Evolutionary conservation across 495 filamentous ascomycete genomes (phyloP), one percentile per base, ranked within the genome.

Genomic region (Venustampulla echinocandica): DNA sequence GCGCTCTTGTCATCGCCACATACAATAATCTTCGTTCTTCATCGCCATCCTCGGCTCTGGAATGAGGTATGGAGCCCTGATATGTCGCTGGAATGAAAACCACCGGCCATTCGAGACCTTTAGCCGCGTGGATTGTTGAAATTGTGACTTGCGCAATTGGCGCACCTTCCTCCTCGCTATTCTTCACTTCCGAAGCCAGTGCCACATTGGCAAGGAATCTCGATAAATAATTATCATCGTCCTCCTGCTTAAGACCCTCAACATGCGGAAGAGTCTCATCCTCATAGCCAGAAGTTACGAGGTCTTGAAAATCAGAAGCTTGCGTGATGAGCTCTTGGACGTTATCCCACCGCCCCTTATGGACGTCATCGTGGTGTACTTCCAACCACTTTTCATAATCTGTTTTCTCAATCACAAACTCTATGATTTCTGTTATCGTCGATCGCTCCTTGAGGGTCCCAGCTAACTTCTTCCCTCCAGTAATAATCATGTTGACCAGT

Each of bases 1-100:
- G 82, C 1, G 93, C 92, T 65, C 92, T 72, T 3, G 93, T 99
- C 93, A 99, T 99, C 6, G 90, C 93, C 4, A 99, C 93, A 61
- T 97, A 99, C 0, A 99, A 71, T 41, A 99, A 64, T 41, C 93
- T 69, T 48, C 93, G 70, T 59, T 99, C 93, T 63, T 99, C 93
- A 47, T 90, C 84, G 13, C 71, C 69, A 57, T 97, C 89, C 38
- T 99, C 93, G 10, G 89, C 79, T 50, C 92, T 74, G n/a, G 82
- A 84, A 64, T 99, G 93, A 1, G 93, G 93, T 44, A 97, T 96
- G 14, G 82, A 92, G 11, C 90, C 90, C 24, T 92, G 78, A 60
- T 95, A 96, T 20, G 84, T 81, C 1, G 84, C 86, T 0, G 93
- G 90, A 10, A 99, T 81, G 62, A 99, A 99, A 0, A 99, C 87